These are phyloP conservation scores for Cairneyella variabilis DNA, from an alignment of 495 filamentous ascomycete species.

Conservation along the genomic window DNA sequence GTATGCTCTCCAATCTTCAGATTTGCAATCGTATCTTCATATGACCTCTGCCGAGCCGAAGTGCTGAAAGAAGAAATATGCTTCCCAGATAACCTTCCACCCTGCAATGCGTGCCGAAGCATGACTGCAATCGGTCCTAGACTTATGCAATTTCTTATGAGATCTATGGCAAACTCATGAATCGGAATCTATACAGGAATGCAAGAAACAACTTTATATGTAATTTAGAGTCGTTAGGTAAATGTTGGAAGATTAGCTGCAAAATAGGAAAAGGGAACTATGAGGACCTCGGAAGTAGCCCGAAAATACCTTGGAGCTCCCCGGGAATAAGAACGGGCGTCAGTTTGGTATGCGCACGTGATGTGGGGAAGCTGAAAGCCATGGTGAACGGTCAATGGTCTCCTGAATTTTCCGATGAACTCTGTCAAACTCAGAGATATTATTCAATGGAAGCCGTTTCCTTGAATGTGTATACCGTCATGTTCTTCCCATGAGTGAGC, in stretches of 20 bases:
- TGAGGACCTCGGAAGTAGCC: not conserved
- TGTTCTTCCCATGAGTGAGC: too few species aligned
- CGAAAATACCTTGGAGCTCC: not conserved
- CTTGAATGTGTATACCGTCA: too few species aligned
- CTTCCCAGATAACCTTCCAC: not conserved
- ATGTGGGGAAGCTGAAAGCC: too few species aligned
- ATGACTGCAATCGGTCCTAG: too few species aligned
- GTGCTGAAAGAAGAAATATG: constrained; percentile 17
- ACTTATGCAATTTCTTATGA: too few species aligned
- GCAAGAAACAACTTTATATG: not conserved
- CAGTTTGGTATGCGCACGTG: too few species aligned
- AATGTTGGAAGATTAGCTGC: not conserved
- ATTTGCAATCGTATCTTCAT: constrained; percentile 65
- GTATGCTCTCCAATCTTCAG: constrained; percentile 78
- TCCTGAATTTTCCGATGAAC: too few species aligned
- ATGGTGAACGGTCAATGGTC: too few species aligned
- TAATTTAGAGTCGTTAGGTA: not conserved
- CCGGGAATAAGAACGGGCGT: not conserved
- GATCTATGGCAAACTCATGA: not conserved
- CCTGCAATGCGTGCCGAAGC: constrained; percentile 10
- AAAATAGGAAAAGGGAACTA: not conserved
- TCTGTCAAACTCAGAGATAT: too few species aligned
- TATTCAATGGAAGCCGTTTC: too few species aligned
- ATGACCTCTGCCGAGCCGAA: constrained; percentile 20
- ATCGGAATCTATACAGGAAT: not conserved